Evolutionary conservation across 2,329 filamentous ascomycete species (phyloP).

Genomic region (Fusarium sulawesiense): DNA sequence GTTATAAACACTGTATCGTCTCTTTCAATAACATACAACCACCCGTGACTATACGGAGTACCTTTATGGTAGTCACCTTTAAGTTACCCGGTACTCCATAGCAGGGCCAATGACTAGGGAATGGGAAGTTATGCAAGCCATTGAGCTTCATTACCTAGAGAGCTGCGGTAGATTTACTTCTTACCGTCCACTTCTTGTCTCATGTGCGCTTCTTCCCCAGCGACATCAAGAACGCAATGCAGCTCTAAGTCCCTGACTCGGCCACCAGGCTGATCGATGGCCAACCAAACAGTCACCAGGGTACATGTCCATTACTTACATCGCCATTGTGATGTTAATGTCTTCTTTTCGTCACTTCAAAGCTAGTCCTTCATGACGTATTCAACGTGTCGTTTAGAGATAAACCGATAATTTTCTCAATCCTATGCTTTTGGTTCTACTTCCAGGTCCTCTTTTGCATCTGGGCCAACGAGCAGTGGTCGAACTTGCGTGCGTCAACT

Average conservation of each 20-base stretch:
- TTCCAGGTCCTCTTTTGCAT: neutral
- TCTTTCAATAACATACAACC: neutral
- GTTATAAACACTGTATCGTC: neutral
- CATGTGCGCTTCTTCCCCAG: neutral
- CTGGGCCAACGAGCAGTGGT: neutral
- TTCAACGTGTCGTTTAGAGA: neutral
- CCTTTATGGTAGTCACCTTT: neutral
- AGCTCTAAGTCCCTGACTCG: neutral
- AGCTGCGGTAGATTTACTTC: neutral
- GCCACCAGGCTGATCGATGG: neutral
- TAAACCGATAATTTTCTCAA: neutral
- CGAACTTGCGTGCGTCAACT: neutral
- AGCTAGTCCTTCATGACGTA: neutral
- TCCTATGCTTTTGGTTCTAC: neutral
- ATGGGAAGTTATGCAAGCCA: neutral
- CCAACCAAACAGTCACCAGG: no score
- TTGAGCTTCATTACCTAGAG: neutral
- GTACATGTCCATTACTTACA: neutral
- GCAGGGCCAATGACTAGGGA: neutral
- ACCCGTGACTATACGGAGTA: neutral
- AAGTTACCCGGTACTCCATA: neutral
- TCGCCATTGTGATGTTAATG: neutral
- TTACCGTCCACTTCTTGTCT: neutral
- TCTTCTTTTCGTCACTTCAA: no score
- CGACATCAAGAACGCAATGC: neutral